Conservation (phyloP, 2,329 filamentous ascomycete species). For the Endothia cerciana region DNA sequence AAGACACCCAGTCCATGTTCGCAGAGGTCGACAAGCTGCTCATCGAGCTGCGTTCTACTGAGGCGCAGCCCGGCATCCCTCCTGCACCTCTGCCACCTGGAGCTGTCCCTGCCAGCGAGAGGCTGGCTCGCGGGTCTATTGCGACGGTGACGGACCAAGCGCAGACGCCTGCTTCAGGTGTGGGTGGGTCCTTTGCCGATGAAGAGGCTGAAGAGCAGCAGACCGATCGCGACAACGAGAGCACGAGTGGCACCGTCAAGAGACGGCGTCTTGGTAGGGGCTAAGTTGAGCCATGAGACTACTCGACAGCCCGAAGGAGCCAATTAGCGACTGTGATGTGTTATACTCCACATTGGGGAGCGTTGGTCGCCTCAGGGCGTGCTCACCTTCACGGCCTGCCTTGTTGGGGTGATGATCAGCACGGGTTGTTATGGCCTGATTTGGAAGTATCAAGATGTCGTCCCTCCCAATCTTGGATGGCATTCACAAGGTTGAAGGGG, state of each 20-base stretch:
- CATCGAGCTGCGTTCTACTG: conserved; percentile 74
- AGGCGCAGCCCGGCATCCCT: conserved; percentile 56
- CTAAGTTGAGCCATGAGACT: conserved; percentile 9
- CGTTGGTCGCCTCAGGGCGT: not conserved
- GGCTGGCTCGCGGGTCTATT: conserved; percentile 25
- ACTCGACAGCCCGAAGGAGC: not conserved
- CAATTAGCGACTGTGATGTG: too few relatives aligned
- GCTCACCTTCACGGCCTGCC: not conserved
- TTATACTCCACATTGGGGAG: not conserved
- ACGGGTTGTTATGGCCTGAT: not conserved
- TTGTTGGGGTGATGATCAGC: not conserved
- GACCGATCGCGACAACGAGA: conserved; percentile 27
- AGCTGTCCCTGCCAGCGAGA: conserved; percentile 29
- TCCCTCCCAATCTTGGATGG: not conserved
- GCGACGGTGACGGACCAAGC: conserved; percentile 12
- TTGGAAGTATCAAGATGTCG: not conserved
- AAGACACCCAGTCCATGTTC: conserved; percentile 88
- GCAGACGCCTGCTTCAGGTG: conserved; percentile 26
- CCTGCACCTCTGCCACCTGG: conserved; percentile 36
- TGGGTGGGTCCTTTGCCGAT: conserved; percentile 16
- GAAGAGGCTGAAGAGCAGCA: conserved; percentile 25
- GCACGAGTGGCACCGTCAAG: conserved; percentile 31
- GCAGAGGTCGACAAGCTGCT: conserved; percentile 81
- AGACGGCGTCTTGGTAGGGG: conserved; percentile 33
- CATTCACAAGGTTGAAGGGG: not conserved